Conservation (phyloP, 805 yeast species). For the Kuraishia floccosa region DNA sequence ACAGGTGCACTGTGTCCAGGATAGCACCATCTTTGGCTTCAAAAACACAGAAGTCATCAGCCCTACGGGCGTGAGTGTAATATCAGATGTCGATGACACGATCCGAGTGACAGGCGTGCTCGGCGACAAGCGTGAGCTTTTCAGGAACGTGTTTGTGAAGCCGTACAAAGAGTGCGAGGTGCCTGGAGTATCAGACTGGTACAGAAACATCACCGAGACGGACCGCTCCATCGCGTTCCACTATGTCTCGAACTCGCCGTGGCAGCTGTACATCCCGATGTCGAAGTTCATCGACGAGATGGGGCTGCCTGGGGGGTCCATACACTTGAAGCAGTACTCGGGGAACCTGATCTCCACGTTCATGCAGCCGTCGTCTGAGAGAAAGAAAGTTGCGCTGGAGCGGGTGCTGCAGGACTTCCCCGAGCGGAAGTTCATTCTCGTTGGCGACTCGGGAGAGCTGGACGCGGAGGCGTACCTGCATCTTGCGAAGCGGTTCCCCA, state of each 20-base stretch:
- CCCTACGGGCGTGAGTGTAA: constrained; percentile 51
- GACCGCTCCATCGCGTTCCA: too few relatives aligned
- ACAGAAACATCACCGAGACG: constrained; percentile 29
- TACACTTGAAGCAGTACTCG: constrained; percentile 79
- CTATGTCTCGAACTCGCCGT: constrained; percentile 93
- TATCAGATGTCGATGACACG: constrained; percentile 93
- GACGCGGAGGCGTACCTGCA: constrained; percentile 87
- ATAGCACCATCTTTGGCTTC: constrained; percentile 34
- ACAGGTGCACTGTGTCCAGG: constrained; percentile 34
- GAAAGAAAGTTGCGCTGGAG: constrained; percentile 58
- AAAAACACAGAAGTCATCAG: constrained; percentile 30
- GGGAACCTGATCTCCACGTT: constrained; percentile 76
- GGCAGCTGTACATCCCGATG: constrained; percentile 67
- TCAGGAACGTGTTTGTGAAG: constrained; percentile 65
- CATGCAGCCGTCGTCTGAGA: constrained; percentile 77
- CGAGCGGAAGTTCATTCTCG: constrained; percentile 60
- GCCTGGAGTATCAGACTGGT: constrained; percentile 70
- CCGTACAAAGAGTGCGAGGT: constrained; percentile 59
- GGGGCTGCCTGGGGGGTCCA: constrained; percentile 66
- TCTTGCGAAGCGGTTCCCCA: constrained; percentile 50
- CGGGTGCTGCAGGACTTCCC: constrained; percentile 67
- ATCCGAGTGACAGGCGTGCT: constrained; percentile 83
- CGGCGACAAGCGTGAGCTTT: constrained; percentile 75
- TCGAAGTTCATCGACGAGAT: constrained; percentile 40
- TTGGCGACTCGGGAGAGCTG: constrained; percentile 95